Base-by-base conservation (phyloP, 2,329 filamentous ascomycete species). In the Aureobasidium sp. region DNA sequence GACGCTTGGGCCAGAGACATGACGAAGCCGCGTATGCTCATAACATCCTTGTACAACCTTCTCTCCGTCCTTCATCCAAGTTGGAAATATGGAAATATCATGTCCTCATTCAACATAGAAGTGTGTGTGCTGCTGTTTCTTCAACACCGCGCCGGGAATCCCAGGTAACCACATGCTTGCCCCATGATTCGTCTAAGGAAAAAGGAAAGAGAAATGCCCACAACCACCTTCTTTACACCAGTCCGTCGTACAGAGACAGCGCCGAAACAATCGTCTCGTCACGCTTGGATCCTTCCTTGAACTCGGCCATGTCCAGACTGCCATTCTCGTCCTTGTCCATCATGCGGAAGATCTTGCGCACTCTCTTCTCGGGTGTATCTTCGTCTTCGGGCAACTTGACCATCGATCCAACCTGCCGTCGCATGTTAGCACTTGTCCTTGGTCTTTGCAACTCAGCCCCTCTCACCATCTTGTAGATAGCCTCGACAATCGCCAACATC, bases 241-340 rank as follows among this genome's bases (percentile, higher is more conserved):
- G 79, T 29, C 94, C 94, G 73, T 99, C 94, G 72, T 99, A 99
- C 66, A 99, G 82, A 62, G 92, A 97, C 71, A 99, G 81, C 37
- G 94, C 94, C 60, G 93, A 97, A 63, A 99, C 94, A 72, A 99
- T 99, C 10, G 94, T 99, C 80, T 97, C 93, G 77, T 99, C 94
- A 63, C 92, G 89, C 81, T 97, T 97, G 80, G 91, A 96, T 68
- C 94, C 94, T 78, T 99, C 94, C 79, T 97, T 97, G 82, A 99
- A 99, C 75, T 99, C 94, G 64, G 92, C 88, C 83, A 97, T 93
- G 74, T 97, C 93, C 69, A 99, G 79, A 72, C 90, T 95, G 69
- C 93, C 94, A 73, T 97, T 97, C 79, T 97, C 93, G 75, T 99
- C 94, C 83, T 99, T 99, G 81, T 99, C 94, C 94, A 99, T 99